These are phyloP conservation scores for Cucurbita maxima DNA, from an alignment of 306 rosid genomes.

Conservation along the genomic window DNA sequence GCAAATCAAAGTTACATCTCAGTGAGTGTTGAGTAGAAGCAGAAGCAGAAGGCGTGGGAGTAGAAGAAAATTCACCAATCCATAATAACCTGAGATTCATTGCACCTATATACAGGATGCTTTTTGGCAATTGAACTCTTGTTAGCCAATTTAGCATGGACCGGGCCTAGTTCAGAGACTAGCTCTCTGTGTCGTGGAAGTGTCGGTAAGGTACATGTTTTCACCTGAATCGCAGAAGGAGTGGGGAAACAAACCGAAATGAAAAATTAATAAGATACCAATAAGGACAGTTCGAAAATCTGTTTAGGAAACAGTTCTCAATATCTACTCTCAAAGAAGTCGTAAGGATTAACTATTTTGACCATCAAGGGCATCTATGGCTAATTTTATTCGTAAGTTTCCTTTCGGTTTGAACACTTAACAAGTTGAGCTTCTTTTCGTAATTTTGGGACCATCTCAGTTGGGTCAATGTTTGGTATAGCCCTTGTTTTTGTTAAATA, in stretches of 20 bases:
- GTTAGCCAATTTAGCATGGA: conserved; percentile 47
- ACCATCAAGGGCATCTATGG: background rate
- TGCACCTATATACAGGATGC: conserved; percentile 87
- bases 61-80: conserved; percentile 8
- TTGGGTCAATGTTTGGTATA: background rate
- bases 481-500: background rate
- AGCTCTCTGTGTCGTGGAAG: conserved; percentile 68
- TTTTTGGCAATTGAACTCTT: conserved; percentile 44
- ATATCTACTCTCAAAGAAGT: background rate
- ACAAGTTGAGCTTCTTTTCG: background rate
- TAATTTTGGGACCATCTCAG: background rate
- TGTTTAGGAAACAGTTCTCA: background rate
- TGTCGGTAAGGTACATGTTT: conserved; percentile 43
- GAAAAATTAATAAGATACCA: background rate
- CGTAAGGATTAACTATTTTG: background rate
- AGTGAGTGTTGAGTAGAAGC: background rate
- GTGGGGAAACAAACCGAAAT: background rate
- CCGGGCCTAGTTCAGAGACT: conserved; percentile 41
- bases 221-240: conserved; percentile 36
- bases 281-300: background rate
- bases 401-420: background rate
- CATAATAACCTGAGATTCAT: conserved; percentile 60
- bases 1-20: background rate
- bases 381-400: background rate
- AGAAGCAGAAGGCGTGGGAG: background rate